A percentile compares a stretch with the other conserved stretches of the same genome.
Conservation (phyloP, 2,329 filamentous ascomycete species). For the Metarhizium robertsii region DNA sequence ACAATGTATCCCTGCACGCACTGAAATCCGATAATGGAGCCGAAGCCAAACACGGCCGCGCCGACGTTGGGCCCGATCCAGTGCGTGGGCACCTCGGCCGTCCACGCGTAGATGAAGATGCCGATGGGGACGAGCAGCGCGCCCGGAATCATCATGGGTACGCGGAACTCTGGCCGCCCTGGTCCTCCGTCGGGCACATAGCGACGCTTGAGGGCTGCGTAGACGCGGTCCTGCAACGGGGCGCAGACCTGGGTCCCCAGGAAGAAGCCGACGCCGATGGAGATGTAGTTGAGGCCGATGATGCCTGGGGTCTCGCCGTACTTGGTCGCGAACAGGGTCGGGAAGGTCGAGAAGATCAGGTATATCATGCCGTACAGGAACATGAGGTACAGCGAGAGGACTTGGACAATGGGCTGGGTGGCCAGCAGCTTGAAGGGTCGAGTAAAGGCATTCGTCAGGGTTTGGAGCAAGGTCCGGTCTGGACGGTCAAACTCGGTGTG, state of each 20-base stretch:
- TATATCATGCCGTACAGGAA: constrained; percentile 57
- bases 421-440: constrained; percentile 54
- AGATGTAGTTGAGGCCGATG: constrained; percentile 25
- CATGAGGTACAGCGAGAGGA: constrained; percentile 55
- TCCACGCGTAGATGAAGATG: constrained; percentile 37
- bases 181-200: constrained; percentile 23
- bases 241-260: constrained; percentile 28
- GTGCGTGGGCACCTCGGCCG: constrained; percentile 29
- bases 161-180: constrained; percentile 32
- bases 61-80: constrained; percentile 38
- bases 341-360: constrained; percentile 38
- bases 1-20: constrained; percentile 37
- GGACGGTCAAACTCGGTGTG: constrained; percentile 44
- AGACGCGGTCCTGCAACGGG: constrained; percentile 35
- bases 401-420: constrained; percentile 55
- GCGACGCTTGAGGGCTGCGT: constrained; percentile 31
- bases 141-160: constrained; percentile 32
- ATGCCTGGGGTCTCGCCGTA: constrained; percentile 48
- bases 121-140: constrained; percentile 32
- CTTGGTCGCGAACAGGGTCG: constrained; percentile 45
- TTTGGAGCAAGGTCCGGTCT: constrained; percentile 28
- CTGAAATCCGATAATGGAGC: constrained; percentile 32
- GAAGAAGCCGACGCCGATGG: constrained; percentile 18
- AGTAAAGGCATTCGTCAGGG: constrained; percentile 46
- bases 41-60: constrained; percentile 26